Percentiles rank a stretch among this genome's conserved stretches.
Evolutionary conservation across 441 rosid genomes (phyloP).

Genomic region (Bruguiera hainesii): DNA sequence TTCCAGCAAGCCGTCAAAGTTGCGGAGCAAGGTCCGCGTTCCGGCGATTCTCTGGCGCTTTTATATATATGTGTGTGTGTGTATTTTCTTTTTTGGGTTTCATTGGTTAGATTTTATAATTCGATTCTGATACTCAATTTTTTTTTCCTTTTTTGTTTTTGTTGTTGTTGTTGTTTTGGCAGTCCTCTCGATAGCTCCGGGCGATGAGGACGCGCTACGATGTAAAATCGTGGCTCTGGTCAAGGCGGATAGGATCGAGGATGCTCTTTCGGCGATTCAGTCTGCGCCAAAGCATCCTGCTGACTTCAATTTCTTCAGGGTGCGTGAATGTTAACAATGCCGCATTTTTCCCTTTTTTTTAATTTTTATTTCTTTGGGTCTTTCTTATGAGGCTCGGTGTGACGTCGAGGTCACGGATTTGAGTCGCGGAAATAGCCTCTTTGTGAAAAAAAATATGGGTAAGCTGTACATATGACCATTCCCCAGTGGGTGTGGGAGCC

Average conservation of each 20-base stretch:
- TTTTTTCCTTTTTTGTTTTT: background rate
- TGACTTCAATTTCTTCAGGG: constrained; percentile 73
- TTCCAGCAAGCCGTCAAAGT: constrained; percentile 60
- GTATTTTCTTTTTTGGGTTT: background rate
- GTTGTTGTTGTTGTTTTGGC: constrained; percentile 16
- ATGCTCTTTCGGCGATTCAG: constrained; percentile 56
- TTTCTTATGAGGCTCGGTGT: too few relatives aligned
- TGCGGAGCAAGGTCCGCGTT: constrained; percentile 60
- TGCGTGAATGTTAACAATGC: constrained; percentile 15
- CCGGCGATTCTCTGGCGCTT: background rate
- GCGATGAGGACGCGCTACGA: constrained; percentile 77
- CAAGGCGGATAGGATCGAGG: constrained; percentile 57
- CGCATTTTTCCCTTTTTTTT: background rate
- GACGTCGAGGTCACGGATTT: too few relatives aligned
- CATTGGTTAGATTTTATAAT: background rate
- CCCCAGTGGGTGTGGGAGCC: too few relatives aligned
- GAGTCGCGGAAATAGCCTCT: too few relatives aligned
- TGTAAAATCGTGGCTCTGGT: constrained; percentile 87
- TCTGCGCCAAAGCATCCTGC: constrained; percentile 37
- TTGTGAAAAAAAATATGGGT: too few relatives aligned
- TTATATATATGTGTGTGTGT: too few relatives aligned
- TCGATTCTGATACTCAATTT: background rate
- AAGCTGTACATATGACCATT: too few relatives aligned
- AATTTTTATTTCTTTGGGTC: background rate
- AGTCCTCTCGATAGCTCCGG: constrained; percentile 54